Percentiles rank a stretch among this genome's conserved stretches.
These are phyloP conservation scores for Phytopythium aichiense DNA, from an alignment of 352 stramenopile species.

Conservation along the genomic window DNA sequence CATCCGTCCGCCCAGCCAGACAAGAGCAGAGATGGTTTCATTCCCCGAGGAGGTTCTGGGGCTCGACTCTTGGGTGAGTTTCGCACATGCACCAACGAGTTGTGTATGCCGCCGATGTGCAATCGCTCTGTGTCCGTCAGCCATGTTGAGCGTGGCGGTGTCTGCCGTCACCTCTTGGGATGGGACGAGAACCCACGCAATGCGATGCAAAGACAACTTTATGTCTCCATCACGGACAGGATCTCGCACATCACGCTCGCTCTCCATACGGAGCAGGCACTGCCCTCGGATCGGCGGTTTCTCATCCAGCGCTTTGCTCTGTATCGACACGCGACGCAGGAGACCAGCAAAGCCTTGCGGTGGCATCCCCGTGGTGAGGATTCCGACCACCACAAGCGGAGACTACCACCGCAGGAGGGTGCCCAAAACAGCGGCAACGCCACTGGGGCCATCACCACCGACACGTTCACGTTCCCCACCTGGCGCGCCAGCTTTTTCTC, in stretches of 20 bases:
- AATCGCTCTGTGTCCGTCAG: background rate
- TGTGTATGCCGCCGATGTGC: no score
- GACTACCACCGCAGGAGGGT: background rate
- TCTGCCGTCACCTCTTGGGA: background rate
- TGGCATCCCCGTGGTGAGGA: background rate
- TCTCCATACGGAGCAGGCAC: background rate
- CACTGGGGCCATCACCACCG: background rate
- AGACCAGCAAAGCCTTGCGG: background rate
- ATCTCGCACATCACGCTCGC: background rate
- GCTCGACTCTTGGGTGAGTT: no score
- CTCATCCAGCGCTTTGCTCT: background rate
- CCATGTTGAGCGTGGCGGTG: background rate
- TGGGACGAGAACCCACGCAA: background rate
- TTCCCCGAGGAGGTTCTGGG: no score
- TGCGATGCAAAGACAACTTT: background rate
- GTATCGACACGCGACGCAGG: background rate
- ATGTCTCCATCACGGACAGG: background rate
- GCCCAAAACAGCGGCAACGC: background rate
- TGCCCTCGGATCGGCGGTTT: background rate
- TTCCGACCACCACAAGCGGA: background rate
- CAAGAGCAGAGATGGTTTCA: no score
- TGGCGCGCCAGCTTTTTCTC: background rate
- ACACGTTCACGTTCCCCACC: background rate
- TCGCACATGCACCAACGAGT: no score
- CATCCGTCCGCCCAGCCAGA: no score